These are phyloP conservation scores for Fusarium continuum DNA, from an alignment of 2,329 filamentous ascomycete species.

Conservation along the genomic window DNA sequence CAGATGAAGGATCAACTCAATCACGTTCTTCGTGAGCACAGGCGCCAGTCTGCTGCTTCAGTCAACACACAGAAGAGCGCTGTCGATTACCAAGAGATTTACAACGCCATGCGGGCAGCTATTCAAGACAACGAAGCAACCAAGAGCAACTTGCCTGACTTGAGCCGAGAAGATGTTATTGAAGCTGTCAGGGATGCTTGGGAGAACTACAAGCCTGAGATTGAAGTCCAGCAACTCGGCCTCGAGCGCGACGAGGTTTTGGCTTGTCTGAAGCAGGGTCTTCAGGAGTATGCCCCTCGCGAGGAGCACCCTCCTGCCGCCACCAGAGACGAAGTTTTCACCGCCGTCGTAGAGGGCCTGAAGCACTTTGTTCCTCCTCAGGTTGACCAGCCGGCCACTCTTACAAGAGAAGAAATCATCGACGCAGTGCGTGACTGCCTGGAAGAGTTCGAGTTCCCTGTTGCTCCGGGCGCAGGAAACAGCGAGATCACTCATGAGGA, in stretches of 20 bases:
- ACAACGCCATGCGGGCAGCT: conserved; percentile 83
- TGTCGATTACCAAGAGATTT: conserved; percentile 85
- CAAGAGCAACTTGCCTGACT: conserved; percentile 49
- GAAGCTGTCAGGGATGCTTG: conserved; percentile 89
- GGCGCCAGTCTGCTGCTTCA: conserved; percentile 72
- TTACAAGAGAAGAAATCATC: conserved; percentile 85
- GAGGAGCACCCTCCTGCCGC: conserved; percentile 66
- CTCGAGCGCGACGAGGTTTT: conserved; percentile 91
- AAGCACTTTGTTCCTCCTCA: conserved; percentile 81
- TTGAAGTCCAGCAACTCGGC: conserved; percentile 88
- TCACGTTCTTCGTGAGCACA: conserved; percentile 78
- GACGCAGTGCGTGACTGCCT: conserved; percentile 86
- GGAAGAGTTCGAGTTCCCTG: conserved; percentile 82
- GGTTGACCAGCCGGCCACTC: conserved; percentile 72
- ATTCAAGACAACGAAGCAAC: conserved; percentile 67
- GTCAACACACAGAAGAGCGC: conserved; percentile 66
- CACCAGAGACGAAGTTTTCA: conserved; percentile 84
- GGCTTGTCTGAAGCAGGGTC: conserved; percentile 83
- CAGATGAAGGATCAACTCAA: conserved; percentile 89
- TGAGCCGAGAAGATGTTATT: conserved; percentile 84
- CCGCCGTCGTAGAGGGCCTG: conserved; percentile 85
- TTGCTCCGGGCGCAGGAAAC: conserved; percentile 64
- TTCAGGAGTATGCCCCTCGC: conserved; percentile 74
- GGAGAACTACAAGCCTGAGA: conserved; percentile 94
- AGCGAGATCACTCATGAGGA: conserved; percentile 68